These are phyloP conservation scores for Trypanosoma mega DNA, from an alignment of 208 protist species.

Conservation along the genomic window DNA sequence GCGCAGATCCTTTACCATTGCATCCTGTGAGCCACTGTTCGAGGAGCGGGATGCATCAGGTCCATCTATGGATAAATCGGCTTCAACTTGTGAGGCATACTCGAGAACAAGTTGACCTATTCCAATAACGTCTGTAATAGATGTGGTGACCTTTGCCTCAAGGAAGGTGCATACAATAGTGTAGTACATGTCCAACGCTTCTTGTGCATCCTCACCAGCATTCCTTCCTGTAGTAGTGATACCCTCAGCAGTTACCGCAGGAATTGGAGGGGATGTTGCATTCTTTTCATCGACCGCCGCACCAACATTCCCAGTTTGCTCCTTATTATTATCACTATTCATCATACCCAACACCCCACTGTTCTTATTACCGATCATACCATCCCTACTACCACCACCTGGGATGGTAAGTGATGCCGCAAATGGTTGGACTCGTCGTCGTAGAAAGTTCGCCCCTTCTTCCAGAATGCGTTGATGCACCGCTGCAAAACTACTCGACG, in stretches of 20 bases:
- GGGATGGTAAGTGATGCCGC: background rate
- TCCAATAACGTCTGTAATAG: conserved; percentile 12
- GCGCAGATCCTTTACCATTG: conserved; percentile 14
- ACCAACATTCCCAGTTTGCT: background rate
- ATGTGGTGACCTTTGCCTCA: conserved; percentile 26
- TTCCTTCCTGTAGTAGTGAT: background rate
- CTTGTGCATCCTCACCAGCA: background rate
- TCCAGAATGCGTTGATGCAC: conserved; percentile 21
- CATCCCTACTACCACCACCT: too few relatives aligned
- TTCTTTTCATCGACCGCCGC: background rate
- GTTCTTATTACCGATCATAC: too few relatives aligned
- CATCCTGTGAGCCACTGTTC: background rate
- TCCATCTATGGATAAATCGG: conserved; percentile 16
- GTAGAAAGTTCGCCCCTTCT: conserved; percentile 14
- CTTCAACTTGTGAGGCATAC: conserved; percentile 17
- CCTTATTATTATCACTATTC: background rate
- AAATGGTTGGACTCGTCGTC: conserved; percentile 6
- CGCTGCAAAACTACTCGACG: background rate
- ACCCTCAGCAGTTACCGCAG: too few relatives aligned
- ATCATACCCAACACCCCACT: too few relatives aligned
- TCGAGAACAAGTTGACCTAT: conserved; percentile 25
- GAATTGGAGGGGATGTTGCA: too few relatives aligned
- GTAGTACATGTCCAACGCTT: conserved; percentile 23
- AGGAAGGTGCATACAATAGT: conserved; percentile 18
- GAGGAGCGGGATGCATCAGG: too few relatives aligned